phyloP scores from a whole-genome alignment of 257 asterid genomes.

The Cordia subcordata region DNA sequence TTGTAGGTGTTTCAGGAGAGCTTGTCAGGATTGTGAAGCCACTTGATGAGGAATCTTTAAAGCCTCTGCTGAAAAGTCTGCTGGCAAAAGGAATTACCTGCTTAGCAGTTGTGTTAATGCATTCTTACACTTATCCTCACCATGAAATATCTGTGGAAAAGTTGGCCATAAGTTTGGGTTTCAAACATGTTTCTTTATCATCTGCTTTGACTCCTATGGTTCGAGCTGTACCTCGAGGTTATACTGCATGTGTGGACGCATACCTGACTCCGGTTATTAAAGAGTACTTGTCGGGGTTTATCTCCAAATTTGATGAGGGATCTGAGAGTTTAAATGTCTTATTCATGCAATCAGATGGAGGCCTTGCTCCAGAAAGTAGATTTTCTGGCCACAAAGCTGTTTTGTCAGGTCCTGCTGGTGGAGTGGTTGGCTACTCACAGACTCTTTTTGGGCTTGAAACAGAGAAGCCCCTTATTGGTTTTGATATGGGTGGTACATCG shows the following conservation, averaged over 20 bases:
- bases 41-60: conserved; percentile 52
- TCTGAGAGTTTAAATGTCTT: conserved; percentile 62
- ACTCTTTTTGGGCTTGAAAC: conserved; percentile 83
- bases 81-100: conserved; percentile 63
- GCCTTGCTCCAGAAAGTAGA: conserved; percentile 88
- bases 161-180: conserved; percentile 76
- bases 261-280: conserved; percentile 93
- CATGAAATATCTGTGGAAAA: conserved; percentile 67
- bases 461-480: conserved; percentile 86
- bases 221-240: conserved; percentile 97
- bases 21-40: conserved; percentile 76
- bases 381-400: conserved; percentile 99
- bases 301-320: conserved; percentile 90
- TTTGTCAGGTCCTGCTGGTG: conserved; percentile 98
- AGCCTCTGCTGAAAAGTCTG: conserved; percentile 58
- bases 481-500: conserved; percentile 99
- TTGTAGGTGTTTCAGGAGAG: conserved; percentile 90
- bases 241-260: conserved; percentile 95
- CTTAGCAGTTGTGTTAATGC: conserved; percentile 85
- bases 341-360: conserved; percentile 99
- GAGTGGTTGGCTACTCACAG: conserved; percentile 96
- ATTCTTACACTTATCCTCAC: conserved; percentile 85
- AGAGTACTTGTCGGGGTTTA: conserved; percentile 79
- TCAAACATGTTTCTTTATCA: conserved; percentile 85
- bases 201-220: conserved; percentile 96